Evolutionary conservation across 495 filamentous ascomycete genomes (phyloP).

Genomic region (Podospora tetraspora): DNA sequence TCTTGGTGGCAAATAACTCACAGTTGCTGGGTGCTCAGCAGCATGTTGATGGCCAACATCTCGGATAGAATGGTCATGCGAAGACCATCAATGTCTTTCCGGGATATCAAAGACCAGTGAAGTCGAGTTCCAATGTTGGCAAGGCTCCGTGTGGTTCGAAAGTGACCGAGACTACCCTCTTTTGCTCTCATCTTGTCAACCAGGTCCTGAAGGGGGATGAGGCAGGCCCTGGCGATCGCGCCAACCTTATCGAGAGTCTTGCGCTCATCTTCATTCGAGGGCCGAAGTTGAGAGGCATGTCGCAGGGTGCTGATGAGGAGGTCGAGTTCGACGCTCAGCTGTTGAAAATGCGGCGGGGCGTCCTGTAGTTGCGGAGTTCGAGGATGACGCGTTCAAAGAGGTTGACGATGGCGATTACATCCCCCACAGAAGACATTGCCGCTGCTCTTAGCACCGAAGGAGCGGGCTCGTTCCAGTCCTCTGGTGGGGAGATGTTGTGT

Average conservation of each 20-base stretch:
- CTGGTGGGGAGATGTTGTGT: too few relatives aligned
- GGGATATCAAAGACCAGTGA: conserved; percentile 20
- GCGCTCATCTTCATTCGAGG: conserved; percentile 5
- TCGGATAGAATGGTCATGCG: conserved; percentile 13
- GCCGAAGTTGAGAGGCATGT: conserved; percentile 2
- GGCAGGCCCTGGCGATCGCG: conserved; percentile 11
- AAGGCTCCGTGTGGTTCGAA: conserved; percentile 11
- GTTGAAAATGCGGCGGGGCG: conserved; percentile 19
- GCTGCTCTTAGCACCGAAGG: not conserved
- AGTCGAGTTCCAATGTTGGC: conserved; percentile 12
- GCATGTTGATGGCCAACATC: conserved; percentile 19
- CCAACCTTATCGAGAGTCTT: conserved; percentile 4
- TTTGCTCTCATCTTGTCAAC: conserved; percentile 16
- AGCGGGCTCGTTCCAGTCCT: too few relatives aligned
- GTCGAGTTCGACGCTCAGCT: conserved; percentile 14
- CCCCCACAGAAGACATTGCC: conserved; percentile 11
- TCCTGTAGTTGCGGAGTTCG: conserved; percentile 17
- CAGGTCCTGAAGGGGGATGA: conserved; percentile 7
- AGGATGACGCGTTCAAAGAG: conserved; percentile 14
- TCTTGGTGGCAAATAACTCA: not conserved
- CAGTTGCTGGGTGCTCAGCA: conserved; percentile 13
- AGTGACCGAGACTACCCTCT: conserved; percentile 12
- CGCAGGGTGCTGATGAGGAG: conserved; percentile 10
- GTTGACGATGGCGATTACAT: conserved; percentile 13
- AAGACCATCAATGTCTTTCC: conserved; percentile 17